phyloP scores from a whole-genome alignment of 176 grass and related monocot species.

The Neostapfia colusana region DNA sequence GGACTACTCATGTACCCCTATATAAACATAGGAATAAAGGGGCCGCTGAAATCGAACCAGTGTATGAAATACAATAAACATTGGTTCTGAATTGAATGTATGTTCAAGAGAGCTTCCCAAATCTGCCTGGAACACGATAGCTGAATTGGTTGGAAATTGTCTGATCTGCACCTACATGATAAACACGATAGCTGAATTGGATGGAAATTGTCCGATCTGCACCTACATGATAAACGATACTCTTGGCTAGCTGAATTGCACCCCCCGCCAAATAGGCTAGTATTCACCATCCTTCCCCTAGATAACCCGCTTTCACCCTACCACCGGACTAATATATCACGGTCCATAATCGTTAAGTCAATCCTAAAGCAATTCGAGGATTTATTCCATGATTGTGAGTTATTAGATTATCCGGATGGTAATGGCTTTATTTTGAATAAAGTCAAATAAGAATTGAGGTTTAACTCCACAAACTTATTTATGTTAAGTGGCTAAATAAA shows the following conservation, averaged over 20 bases:
- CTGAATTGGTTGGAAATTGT: not conserved
- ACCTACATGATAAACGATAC: not conserved
- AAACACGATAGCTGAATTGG: not conserved
- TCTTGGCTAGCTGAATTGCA: not conserved
- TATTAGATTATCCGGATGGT: not conserved
- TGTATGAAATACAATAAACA: not conserved
- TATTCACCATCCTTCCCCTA: not conserved
- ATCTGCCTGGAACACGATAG: not conserved
- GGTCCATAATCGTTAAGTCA: no score
- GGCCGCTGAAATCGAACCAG: no score
- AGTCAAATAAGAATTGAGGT: not conserved
- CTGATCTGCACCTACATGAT: not conserved
- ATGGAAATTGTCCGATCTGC: not conserved
- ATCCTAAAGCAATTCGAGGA: not conserved
- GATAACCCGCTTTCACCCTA: no score
- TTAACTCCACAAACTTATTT: not conserved
- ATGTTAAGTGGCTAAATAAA: not conserved
- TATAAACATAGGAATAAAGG: no score
- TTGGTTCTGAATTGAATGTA: not conserved
- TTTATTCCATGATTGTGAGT: not conserved
- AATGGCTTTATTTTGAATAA: slow-evolving; percentile 4
- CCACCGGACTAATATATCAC: no score
- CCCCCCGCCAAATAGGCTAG: not conserved
- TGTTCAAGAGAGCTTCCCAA: not conserved
- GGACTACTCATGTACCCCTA: no score